Conservation (phyloP, 2,329 filamentous ascomycete species). For the Cladosporium sp. region DNA sequence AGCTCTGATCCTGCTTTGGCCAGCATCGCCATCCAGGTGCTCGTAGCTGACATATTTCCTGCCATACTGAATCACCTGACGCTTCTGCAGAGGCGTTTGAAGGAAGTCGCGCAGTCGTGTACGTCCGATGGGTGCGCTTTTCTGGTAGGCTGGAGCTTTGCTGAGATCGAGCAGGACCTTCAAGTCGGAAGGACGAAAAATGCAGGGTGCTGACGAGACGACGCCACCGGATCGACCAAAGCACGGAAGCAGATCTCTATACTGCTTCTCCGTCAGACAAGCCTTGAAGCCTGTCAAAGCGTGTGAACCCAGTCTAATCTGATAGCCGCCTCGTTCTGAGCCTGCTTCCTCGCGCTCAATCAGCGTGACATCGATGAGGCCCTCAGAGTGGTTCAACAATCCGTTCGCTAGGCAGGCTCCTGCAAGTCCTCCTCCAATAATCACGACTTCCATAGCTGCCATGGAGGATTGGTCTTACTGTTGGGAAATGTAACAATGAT, state of each 20-base stretch:
- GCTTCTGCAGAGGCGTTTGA: neutral
- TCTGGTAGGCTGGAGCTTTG: neutral
- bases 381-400: neutral
- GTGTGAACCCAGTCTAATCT: neutral
- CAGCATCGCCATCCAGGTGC: neutral
- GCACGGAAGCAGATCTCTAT: neutral
- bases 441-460: neutral
- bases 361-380: neutral
- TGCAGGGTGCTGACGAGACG: neutral
- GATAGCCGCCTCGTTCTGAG: neutral
- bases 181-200: neutral
- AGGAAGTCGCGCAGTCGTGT: neutral
- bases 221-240: neutral
- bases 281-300: neutral
- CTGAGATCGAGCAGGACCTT: neutral
- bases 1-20: neutral
- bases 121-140: neutral
- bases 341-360: neutral
- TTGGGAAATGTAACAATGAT: no score
- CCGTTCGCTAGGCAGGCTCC: neutral
- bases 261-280: neutral
- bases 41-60: neutral
- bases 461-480: neutral
- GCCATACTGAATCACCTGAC: neutral
- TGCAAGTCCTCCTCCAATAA: neutral